These are phyloP conservation scores for Colletotrichum sp. DNA, from an alignment of 2,329 filamentous ascomycete genomes.

Conservation along the genomic window DNA sequence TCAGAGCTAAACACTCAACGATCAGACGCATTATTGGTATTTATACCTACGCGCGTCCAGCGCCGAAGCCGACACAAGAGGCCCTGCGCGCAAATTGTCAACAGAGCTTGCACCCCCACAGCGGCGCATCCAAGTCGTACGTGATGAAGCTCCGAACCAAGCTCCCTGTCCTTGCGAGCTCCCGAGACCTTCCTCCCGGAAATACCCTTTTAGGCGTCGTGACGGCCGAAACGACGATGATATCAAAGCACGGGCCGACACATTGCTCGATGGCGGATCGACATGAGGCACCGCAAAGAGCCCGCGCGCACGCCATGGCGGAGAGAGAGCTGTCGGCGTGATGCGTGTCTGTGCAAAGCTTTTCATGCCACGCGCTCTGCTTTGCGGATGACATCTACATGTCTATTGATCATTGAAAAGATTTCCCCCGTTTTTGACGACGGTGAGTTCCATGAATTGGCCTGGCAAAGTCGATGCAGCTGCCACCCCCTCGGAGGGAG, in stretches of 20 bases:
- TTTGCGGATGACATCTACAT: not conserved
- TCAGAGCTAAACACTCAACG: not conserved
- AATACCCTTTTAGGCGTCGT: not conserved
- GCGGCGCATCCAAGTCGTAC: not conserved
- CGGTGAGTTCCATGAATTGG: not conserved
- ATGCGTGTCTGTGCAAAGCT: not conserved
- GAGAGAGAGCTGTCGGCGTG: not conserved
- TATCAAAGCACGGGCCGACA: not conserved
- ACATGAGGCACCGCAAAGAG: no score
- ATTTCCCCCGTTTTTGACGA: not conserved
- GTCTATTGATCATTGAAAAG: not conserved
- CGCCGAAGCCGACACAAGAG: not conserved
- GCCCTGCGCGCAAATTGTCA: not conserved
- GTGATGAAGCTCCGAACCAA: not conserved
- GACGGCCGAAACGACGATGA: not conserved
- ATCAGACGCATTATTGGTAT: not conserved
- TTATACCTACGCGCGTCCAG: not conserved
- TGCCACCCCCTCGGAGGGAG: not conserved
- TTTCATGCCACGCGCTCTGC: not conserved
- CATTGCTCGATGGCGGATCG: not conserved
- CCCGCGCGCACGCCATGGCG: no score
- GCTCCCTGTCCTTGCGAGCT: not conserved
- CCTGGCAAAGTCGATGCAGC: not conserved
- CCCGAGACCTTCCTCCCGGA: not conserved
- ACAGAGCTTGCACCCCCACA: not conserved